Conservation (phyloP, 2,329 filamentous ascomycete species). For the Cryphonectria parasitica region DNA sequence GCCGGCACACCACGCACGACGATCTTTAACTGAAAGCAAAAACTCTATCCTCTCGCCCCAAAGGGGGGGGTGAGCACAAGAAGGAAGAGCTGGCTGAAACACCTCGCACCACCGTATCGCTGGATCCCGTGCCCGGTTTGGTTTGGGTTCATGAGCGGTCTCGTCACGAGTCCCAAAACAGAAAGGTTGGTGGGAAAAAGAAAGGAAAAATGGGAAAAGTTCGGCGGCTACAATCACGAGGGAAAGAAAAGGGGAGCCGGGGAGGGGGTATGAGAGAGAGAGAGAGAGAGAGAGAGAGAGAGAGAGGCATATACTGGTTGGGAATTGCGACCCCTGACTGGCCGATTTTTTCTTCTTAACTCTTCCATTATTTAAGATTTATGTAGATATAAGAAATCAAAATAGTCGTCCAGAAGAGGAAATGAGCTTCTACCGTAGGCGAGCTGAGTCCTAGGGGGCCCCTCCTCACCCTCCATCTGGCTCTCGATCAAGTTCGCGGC, state of each 20-base stretch:
- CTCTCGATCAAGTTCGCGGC: background rate
- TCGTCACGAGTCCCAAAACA: background rate
- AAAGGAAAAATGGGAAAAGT: background rate
- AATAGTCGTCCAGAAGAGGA: background rate
- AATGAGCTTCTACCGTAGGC: background rate
- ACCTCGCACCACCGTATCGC: background rate
- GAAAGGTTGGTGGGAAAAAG: background rate
- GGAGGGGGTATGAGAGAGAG: no score
- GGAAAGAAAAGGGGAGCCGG: background rate
- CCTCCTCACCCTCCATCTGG: background rate
- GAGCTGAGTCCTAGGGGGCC: background rate
- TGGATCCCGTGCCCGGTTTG: background rate
- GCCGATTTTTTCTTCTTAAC: background rate
- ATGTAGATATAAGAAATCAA: background rate
- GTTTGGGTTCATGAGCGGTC: background rate
- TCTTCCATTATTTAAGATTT: background rate
- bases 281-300: no score
- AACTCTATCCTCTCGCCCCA: background rate
- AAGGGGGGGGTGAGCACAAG: background rate
- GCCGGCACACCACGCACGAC: background rate
- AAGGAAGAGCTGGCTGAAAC: background rate
- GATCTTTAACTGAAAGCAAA: background rate
- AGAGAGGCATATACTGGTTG: background rate
- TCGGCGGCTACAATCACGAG: background rate
- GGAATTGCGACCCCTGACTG: background rate